Evolutionary conservation across 805 yeast species (phyloP).

Genomic region (Hanseniaspora nectarophila): DNA sequence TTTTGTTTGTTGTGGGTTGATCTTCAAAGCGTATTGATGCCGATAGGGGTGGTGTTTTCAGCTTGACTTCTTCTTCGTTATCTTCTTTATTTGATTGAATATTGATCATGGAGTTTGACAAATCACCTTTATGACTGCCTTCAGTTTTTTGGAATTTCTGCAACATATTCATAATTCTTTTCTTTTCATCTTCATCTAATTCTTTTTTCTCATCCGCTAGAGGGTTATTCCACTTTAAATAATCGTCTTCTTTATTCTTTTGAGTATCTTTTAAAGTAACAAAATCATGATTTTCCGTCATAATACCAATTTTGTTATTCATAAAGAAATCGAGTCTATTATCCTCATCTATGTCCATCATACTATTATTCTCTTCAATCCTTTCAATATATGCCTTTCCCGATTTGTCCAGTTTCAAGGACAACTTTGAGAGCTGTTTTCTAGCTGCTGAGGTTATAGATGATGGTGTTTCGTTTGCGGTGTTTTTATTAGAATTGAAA

Average conservation of each 20-base stretch:
- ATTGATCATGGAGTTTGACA: neutral
- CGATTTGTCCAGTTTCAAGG: slow-evolving; percentile 24
- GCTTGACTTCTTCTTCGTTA: neutral
- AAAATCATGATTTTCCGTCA: slow-evolving; percentile 6
- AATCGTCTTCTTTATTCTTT: neutral
- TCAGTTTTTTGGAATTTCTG: neutral
- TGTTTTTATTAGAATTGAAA: neutral
- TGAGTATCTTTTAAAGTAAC: slow-evolving; percentile 12
- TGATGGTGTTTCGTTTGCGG: slow-evolving; percentile 4
- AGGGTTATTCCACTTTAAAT: slow-evolving; percentile 12
- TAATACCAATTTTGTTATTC: neutral
- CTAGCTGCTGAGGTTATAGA: slow-evolving; percentile 11
- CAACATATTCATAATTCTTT: neutral
- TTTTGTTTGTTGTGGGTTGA: neutral
- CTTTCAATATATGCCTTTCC: slow-evolving; percentile 28
- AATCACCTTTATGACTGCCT: neutral
- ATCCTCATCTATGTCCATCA: neutral
- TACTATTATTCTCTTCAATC: neutral
- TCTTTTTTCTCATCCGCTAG: neutral
- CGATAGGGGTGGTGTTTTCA: slow-evolving; percentile 10
- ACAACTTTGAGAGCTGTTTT: slow-evolving; percentile 20
- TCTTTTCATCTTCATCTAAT: neutral
- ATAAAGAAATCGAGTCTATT: neutral
- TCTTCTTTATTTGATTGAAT: neutral
- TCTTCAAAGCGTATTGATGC: slow-evolving; percentile 2